Conservation (phyloP, 2,329 filamentous ascomycete species). For the Diaporthe velutina region DNA sequence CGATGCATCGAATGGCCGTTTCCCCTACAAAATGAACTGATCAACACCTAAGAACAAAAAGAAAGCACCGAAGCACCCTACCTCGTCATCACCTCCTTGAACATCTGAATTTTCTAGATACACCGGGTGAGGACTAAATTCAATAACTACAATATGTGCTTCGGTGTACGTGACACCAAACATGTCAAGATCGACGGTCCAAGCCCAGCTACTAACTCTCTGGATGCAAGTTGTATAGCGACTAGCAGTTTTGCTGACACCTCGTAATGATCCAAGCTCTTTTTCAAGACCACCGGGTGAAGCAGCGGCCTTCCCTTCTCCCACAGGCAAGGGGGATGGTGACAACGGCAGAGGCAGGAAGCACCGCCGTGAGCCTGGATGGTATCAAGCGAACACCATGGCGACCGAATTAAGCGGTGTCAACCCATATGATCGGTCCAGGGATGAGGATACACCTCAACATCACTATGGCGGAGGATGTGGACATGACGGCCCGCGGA, state of each 20-base stretch:
- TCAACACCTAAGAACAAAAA: too few species aligned
- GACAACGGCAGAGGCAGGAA: background rate
- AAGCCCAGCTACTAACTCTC: background rate
- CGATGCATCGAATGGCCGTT: too few species aligned
- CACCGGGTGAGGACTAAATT: background rate
- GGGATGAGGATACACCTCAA: background rate
- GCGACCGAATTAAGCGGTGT: background rate
- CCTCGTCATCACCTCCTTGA: background rate
- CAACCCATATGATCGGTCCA: background rate
- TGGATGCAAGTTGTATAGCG: too few species aligned
- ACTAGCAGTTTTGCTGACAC: background rate
- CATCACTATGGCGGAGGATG: background rate
- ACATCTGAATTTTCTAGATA: background rate
- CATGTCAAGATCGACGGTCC: background rate
- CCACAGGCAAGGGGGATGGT: background rate
- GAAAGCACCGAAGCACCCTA: too few species aligned
- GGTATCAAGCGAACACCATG: slow-evolving; percentile 4
- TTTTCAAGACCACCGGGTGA: slow-evolving; percentile 3
- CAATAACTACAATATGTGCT: background rate
- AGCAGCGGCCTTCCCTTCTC: background rate
- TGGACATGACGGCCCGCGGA: background rate
- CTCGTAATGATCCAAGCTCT: background rate
- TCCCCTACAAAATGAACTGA: too few species aligned
- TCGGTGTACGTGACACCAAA: background rate
- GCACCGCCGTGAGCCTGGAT: background rate